Conservation (phyloP, 2,329 filamentous ascomycete species). For the Aspergillus chevalieri region DNA sequence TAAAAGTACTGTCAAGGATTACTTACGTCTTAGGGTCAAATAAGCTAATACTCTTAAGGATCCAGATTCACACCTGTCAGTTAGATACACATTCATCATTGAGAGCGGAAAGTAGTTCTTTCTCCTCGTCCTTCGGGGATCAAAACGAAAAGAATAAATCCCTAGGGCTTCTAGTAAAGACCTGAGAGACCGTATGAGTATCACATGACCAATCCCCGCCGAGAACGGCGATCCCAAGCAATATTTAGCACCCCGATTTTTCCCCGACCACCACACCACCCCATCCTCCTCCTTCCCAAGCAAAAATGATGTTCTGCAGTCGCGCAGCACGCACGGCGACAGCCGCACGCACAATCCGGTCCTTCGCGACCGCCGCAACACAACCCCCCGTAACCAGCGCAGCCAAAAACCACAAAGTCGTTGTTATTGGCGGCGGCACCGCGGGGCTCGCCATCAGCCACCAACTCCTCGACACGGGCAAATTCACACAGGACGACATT, state of each 20-base stretch:
- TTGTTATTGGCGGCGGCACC: constrained; percentile 61
- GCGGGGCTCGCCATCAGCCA: constrained; percentile 62
- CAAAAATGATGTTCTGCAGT: constrained; percentile 20
- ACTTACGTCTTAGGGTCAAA: no score
- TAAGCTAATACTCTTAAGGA: no score
- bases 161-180: no score
- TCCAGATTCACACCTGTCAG: no score
- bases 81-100: no score
- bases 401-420: constrained; percentile 53
- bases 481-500: constrained; percentile 55
- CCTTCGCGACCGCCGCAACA: constrained; percentile 21
- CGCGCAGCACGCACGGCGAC: constrained; percentile 18
- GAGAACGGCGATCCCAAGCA: not conserved
- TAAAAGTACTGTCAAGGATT: no score
- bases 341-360: constrained; percentile 15
- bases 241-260: no score
- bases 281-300: constrained; percentile 1
- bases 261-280: not conserved
- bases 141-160: no score
- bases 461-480: constrained; percentile 57
- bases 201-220: not conserved
- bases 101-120: no score
- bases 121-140: no score
- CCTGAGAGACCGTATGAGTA: no score
- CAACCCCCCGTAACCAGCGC: constrained; percentile 30